These are phyloP conservation scores for Pezicula neosporulosa DNA, from an alignment of 2,329 filamentous ascomycete genomes.

Conservation along the genomic window DNA sequence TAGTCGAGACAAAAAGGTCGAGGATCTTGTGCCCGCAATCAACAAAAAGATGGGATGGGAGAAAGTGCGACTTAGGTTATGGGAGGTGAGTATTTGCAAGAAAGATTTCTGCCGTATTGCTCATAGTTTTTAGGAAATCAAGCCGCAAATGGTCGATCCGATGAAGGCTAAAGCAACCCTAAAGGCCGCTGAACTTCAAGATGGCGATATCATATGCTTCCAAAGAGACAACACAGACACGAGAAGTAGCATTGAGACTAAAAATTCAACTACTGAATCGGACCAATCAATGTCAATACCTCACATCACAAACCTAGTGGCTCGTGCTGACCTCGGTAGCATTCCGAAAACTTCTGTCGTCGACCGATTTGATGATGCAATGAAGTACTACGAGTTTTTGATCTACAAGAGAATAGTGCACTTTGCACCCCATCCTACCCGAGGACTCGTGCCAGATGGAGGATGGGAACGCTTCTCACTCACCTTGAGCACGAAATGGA, in stretches of 20 bases:
- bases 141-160: constrained; percentile 92
- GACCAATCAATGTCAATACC: constrained; percentile 13
- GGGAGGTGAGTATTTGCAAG: constrained; percentile 54
- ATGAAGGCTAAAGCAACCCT: constrained; percentile 90
- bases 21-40: constrained; percentile 77
- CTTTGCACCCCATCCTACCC: constrained; percentile 68
- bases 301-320: constrained; percentile 2
- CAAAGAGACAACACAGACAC: constrained; percentile 57
- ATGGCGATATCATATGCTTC: constrained; percentile 96
- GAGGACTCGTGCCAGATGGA: constrained; percentile 38
- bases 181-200: constrained; percentile 88
- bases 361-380: constrained; percentile 66
- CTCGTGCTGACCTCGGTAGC: constrained; percentile 16
- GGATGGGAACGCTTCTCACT: constrained; percentile 69
- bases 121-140: constrained; percentile 67
- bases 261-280: constrained; percentile 20
- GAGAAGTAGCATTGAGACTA: constrained; percentile 34
- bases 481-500: constrained; percentile 81
- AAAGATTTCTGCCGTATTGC: constrained; percentile 4
- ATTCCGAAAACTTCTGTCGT: constrained; percentile 9
- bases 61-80: constrained; percentile 64
- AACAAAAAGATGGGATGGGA: constrained; percentile 79
- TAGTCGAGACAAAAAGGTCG: constrained; percentile 80
- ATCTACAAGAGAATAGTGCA: constrained; percentile 76
- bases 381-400: constrained; percentile 90